Evolutionary conservation across 1,284 basidiomycete genomes (phyloP), one percentile per base, ranked within the genome.

Genomic region (Trametes hirsuta): DNA sequence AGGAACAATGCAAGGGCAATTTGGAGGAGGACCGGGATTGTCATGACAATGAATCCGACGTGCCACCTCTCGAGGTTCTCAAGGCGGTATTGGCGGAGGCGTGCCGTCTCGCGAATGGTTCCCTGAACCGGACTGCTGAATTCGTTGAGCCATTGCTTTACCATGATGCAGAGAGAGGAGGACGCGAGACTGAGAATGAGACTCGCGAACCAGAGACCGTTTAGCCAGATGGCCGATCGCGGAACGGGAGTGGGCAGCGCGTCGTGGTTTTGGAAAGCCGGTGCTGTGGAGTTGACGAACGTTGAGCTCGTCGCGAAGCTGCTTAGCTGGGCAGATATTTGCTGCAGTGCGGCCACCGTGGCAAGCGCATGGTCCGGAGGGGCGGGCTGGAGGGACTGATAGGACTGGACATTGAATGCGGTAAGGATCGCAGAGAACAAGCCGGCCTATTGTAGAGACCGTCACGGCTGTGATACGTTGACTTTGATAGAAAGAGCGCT

Each of bases 1-100:
- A 71, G 61, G 56, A 70, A 70, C 5, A 71, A 55, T 2, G 66
- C 44, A 15, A 71, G 53, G 2, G 69, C 62, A 12, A 65, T 15
- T 48, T 71, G 69, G 30, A 71, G 65, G 10, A 69, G 53, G 8
- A 70, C 42, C 9, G 69, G 65, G 8, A 69, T 63, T 15, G 53
- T 14, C 11, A 59, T 54, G 25, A 71, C 47, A 45, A 71, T 64
- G 11, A 55, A 21, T 3, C 64, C 61, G 11, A 70, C 57, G 21
- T 60, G 54, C 66, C 68, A 71, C 9, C 36, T 42, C 3, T 49
- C n/a, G 21, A 69, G 58, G 30, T 63, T 56, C 18, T 65, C 54
- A 34, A 59, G 63, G 2, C 66, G 64, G 22, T 68, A 56, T 46
- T 70, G 68, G 21, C 68, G 62, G 1, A 68, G 57, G 8, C 53